Evolutionary conservation across 2,329 filamentous ascomycete genomes (phyloP), one percentile per base, ranked within the genome.

Genomic region (Talaromyces funiculosus): DNA sequence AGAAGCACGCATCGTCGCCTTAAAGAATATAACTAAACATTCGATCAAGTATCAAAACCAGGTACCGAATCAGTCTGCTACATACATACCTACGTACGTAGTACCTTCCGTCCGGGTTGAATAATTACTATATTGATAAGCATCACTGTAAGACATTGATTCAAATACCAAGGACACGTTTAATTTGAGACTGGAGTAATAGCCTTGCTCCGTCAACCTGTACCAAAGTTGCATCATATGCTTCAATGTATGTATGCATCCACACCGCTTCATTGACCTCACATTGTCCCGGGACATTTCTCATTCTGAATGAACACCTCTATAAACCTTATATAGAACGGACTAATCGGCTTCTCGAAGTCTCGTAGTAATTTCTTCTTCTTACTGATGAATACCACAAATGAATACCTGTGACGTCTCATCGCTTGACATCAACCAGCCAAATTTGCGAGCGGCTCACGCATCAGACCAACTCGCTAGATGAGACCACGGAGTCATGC

Each of bases 201-300:
- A 6, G 9, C 6, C 20, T 26, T 14, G 10, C 43, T 26, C 12
- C 9, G 2, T 14, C 4, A 12, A 7, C 43, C 26, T 7, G n/a
- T 33, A 35, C 10, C 47, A 22, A 14, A 35, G n/a, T 14, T 51
- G 47, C 22, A 33, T 51, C 47, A 33, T 33, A 4, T 16, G 16
- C 18, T 18, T 35, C 31, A 4, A 38, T 55, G 22, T 55, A 35
- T 26, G 31, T 40, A 26, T 55, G 53, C 53, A 5, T 37, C 42
- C 26, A 49, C 55, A 57, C 55, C 55, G 55, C 55, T 49, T 49
- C n/a, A 20, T 51, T 35, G 47, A 33, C 20, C 26, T 31, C 8
- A 49, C 40, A 45, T 47, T 57, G 40, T 47, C n/a, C 40, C 54
- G 18, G 38, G n/a, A 45, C n/a, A 45, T 20, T n/a, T n/a, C n/a